Percentiles rank a stretch among this genome's conserved stretches.
These are phyloP conservation scores for Vaccinium macrocarpon DNA, from an alignment of 148 eudicot genomes.

Conservation along the genomic window DNA sequence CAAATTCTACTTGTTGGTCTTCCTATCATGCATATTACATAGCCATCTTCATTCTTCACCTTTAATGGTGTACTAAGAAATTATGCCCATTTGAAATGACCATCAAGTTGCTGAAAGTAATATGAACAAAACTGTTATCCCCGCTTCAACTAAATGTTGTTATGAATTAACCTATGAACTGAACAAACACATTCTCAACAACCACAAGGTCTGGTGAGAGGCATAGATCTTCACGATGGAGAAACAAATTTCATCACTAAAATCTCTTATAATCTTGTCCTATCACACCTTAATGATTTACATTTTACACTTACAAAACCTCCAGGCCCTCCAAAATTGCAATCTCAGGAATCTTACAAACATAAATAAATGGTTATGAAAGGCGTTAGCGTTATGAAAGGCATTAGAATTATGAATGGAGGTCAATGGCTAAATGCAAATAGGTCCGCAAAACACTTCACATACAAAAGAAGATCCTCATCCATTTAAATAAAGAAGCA, in stretches of 20 bases:
- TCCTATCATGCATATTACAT: not conserved
- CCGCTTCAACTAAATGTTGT: too few species aligned
- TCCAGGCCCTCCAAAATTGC: not conserved
- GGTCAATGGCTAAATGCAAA: not conserved
- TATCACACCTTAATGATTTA: not conserved
- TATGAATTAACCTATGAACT: not conserved
- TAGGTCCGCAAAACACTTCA: not conserved
- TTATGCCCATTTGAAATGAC: not conserved
- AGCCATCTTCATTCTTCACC: not conserved
- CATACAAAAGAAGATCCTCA: not conserved
- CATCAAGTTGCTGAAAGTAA: not conserved
- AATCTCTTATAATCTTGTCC: not conserved
- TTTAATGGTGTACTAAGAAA: not conserved
- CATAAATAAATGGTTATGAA: not conserved
- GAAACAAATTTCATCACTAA: not conserved
- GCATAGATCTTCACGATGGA: not conserved
- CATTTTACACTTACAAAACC: not conserved
- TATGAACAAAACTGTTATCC: not conserved
- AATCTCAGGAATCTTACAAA: not conserved
- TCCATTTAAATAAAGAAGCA: conserved; percentile 5
- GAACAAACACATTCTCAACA: not conserved
- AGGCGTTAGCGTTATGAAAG: not conserved
- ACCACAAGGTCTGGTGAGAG: not conserved
- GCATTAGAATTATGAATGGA: not conserved
- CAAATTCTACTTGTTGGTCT: not conserved